phyloP scores from a whole-genome alignment of 2,329 filamentous ascomycete species.

The Apiospora kogelbergensis region DNA sequence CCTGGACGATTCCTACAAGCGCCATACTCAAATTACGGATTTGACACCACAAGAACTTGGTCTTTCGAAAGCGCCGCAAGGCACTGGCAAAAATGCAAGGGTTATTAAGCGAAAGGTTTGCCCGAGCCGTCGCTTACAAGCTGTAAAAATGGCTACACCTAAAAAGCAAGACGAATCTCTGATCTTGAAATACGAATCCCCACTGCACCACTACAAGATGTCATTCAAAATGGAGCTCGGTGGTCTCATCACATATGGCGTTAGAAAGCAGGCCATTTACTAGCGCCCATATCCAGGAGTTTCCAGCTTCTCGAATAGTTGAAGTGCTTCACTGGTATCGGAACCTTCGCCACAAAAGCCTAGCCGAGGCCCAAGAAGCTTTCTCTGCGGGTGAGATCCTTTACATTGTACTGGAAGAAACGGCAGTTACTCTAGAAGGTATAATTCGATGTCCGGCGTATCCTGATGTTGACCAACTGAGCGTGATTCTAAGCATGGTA shows the following conservation, averaged over 20 bases:
- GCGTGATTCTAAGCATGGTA: background rate
- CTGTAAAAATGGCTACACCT: background rate
- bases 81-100: background rate
- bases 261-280: background rate
- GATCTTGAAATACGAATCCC: background rate
- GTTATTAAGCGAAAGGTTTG: background rate
- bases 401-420: constrained; percentile 3
- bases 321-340: constrained; percentile 8
- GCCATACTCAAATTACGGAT: background rate
- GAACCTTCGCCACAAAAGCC: background rate
- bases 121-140: background rate
- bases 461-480: background rate
- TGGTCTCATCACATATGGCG: constrained; percentile 3
- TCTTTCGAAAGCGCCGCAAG: background rate
- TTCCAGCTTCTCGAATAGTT: background rate
- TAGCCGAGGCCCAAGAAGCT: background rate
- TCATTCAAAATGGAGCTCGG: constrained; percentile 6
- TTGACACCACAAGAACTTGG: background rate
- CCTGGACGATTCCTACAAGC: background rate
- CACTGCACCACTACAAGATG: background rate
- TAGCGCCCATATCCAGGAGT: background rate
- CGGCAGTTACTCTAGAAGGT: constrained; percentile 3
- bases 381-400: background rate
- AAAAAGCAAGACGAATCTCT: background rate
- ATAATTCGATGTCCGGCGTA: constrained; percentile 5